These are phyloP conservation scores for Alectoria sarmentosa DNA, from an alignment of 495 filamentous ascomycete genomes.

Conservation along the genomic window DNA sequence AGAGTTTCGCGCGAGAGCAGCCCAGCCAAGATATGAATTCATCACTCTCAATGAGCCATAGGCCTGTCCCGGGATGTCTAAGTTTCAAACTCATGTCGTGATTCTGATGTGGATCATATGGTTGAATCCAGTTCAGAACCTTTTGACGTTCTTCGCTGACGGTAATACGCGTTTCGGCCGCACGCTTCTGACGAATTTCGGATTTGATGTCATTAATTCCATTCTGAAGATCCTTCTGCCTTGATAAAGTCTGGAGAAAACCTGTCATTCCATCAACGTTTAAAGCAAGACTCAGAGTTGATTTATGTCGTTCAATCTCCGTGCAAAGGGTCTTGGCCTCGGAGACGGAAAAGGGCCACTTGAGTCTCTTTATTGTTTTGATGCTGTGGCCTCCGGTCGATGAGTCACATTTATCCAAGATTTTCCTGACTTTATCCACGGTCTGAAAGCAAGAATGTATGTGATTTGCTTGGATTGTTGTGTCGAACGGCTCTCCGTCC, in stretches of 20 bases:
- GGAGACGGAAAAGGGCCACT: constrained; percentile 26
- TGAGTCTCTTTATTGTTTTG: constrained; percentile 17
- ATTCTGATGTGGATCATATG: constrained; percentile 25
- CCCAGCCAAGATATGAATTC: constrained; percentile 31
- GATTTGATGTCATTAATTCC: constrained; percentile 11
- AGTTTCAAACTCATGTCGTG: constrained; percentile 29
- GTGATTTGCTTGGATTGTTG: constrained; percentile 22
- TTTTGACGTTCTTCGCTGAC: constrained; percentile 23
- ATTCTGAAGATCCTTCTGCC: constrained; percentile 12
- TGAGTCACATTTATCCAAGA: constrained; percentile 14
- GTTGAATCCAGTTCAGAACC: constrained; percentile 29
- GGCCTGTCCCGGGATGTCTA: constrained; percentile 31
- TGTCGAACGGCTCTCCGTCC: constrained; percentile 22
- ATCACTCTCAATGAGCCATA: constrained; percentile 31
- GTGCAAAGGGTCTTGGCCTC: constrained; percentile 27
- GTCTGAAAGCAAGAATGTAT: constrained; percentile 25
- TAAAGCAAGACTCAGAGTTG: constrained; percentile 30
- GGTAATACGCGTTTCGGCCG: constrained; percentile 22
- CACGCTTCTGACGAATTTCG: constrained; percentile 13
- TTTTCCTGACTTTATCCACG: constrained; percentile 19
- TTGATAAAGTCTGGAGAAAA: constrained; percentile 20
- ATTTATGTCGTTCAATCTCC: constrained; percentile 31
- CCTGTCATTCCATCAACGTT: constrained; percentile 26
- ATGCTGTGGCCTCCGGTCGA: background rate
- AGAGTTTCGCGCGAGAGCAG: constrained; percentile 25